Base-by-base conservation (phyloP, 2,329 filamentous ascomycete species). In the Claviceps sp. region DNA sequence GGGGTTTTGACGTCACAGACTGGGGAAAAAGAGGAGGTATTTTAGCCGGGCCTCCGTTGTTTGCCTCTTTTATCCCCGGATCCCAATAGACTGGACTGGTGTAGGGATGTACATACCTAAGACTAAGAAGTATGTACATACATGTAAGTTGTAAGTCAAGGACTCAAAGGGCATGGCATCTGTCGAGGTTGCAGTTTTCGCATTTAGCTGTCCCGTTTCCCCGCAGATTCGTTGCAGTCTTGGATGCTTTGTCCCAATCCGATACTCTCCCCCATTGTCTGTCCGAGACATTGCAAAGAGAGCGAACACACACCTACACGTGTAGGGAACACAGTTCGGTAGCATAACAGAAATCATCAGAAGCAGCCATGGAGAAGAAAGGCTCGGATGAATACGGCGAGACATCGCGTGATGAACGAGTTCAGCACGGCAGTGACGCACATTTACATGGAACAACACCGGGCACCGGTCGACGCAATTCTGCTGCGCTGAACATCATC, bases 401-500 rank as follows among this genome's bases (percentile, higher is more conserved):
- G 46, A 26, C 54, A 20, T 42, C 48, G 34, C 47, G 50, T 37
- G 51, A 52, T 14, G 56, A 56, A 52, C 48, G 54, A 36, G 45
- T 53, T 16, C 36, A 40, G 40, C 50, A 49, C 2, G 18, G n/a
- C 20, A 45, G 24, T 9, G 52, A 41, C 14, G 30, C 41, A 14
- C 49, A 38, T 6, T n/a, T 41, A 26, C 26, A 20, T 16, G 38
- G 7, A 43, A 44, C 22, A 26, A 14, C 5, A 26, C 5, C 40
- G 4, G 40, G 40, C 18, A 40, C n/a, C 22, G 55, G 56, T 5
- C 58, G 56, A 6, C 60, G 59, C 42, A 48, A 57, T 46, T 60
- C 64, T 4, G 54, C 54, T 20, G 64, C 63, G 14, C 50, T 62
- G 50, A 67, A 67, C 57, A 59, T 67, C 34, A 58, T 67, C 36